A percentile compares a stretch with the other conserved stretches of the same genome.
Conservation (phyloP, 2,329 filamentous ascomycete species). For the Lecanicillium sp. region DNA sequence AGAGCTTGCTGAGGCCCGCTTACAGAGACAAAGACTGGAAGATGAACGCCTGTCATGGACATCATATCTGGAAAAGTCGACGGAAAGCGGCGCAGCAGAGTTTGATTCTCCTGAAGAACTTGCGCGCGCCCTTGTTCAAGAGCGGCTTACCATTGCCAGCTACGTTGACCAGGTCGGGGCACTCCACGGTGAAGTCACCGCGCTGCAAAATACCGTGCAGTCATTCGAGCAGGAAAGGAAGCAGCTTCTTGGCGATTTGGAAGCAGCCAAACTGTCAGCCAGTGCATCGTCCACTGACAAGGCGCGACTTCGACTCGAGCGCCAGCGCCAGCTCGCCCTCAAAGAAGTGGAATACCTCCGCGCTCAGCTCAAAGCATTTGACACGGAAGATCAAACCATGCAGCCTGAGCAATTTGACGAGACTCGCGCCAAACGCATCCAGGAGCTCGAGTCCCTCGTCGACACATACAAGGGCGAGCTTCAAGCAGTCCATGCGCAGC, state of each 20-base stretch:
- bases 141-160: constrained; percentile 69
- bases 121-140: constrained; percentile 73
- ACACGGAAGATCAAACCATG: constrained; percentile 81
- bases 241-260: constrained; percentile 58
- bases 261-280: constrained; percentile 52
- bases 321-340: constrained; percentile 74
- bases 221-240: constrained; percentile 62
- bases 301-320: constrained; percentile 66
- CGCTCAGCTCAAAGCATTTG: constrained; percentile 81
- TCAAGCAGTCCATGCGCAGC: constrained; percentile 61
- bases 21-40: constrained; percentile 80
- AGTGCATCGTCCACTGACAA: constrained; percentile 50
- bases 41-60: constrained; percentile 85
- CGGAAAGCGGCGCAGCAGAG: constrained; percentile 52
- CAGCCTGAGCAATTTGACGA: constrained; percentile 72
- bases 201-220: constrained; percentile 69
- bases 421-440: constrained; percentile 63
- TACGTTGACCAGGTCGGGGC: constrained; percentile 74
- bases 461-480: constrained; percentile 81
- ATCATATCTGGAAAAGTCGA: constrained; percentile 68
- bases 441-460: constrained; percentile 76
- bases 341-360: constrained; percentile 94
- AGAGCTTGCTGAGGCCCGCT: constrained; percentile 69
- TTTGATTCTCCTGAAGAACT: constrained; percentile 86
- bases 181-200: constrained; percentile 67